Evolutionary conservation across 257 asterid genomes (phyloP).

Genomic region (Ocimum tenuiflorum): DNA sequence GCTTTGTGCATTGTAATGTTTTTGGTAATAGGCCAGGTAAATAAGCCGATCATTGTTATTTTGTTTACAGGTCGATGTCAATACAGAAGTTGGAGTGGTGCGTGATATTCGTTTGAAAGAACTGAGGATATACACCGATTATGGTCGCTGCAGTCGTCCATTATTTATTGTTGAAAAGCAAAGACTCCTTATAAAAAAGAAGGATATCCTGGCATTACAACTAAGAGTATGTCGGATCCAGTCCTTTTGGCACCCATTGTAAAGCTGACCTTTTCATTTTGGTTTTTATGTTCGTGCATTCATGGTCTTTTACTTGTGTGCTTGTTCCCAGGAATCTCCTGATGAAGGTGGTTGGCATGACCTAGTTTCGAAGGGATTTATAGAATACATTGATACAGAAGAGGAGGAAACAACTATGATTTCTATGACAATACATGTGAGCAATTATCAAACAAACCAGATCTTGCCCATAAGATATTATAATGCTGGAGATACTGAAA

Average conservation of each 20-base stretch:
- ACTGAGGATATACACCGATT: conserved; percentile 87
- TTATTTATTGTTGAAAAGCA: conserved; percentile 91
- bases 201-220: conserved; percentile 76
- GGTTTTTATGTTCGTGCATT: neutral
- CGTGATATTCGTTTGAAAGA: conserved; percentile 92
- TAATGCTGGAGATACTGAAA: conserved; percentile 21
- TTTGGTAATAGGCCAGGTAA: neutral
- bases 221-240: conserved; percentile 51
- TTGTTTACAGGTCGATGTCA: conserved; percentile 73
- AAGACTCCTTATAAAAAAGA: conserved; percentile 77
- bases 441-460: conserved; percentile 20
- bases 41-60: conserved; percentile 4
- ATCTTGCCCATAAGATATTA: neutral
- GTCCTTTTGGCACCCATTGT: neutral
- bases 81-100: conserved; percentile 98
- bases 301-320: conserved; percentile 4
- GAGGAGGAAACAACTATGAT: conserved; percentile 99
- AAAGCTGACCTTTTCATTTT: neutral
- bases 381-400: conserved; percentile 89
- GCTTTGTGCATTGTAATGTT: neutral
- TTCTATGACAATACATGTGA: conserved; percentile 90
- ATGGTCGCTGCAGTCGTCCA: conserved; percentile 99
- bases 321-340: conserved; percentile 60
- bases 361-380: conserved; percentile 76
- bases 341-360: conserved; percentile 97